phyloP scores from a whole-genome alignment of 352 stramenopile species.

The Phytophthora tubulina region DNA sequence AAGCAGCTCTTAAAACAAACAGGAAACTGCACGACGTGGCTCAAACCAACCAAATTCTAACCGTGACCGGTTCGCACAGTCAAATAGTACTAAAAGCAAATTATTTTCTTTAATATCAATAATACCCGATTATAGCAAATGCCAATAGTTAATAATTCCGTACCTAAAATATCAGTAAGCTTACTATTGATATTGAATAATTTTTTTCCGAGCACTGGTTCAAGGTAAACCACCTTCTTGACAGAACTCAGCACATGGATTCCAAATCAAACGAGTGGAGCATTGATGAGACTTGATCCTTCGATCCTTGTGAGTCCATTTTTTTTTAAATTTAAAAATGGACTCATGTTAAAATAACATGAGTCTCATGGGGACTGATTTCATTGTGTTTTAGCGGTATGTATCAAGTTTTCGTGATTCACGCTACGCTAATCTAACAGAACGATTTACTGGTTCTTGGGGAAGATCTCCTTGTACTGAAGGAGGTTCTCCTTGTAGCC shows the following conservation, averaged over 20 bases:
- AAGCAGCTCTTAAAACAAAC: background rate
- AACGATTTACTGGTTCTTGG: conserved; percentile 22
- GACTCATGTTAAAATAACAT: no score
- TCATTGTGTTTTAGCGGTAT: conserved; percentile 3
- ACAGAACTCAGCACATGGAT: no score
- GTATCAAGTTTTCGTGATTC: conserved; percentile 9
- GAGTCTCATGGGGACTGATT: background rate
- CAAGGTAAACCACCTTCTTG: no score
- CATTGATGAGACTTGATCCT: no score
- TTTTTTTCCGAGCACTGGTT: background rate
- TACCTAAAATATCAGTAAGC: background rate
- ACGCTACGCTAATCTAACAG: conserved; percentile 10
- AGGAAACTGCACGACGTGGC: no score
- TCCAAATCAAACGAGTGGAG: no score
- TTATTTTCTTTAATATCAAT: background rate
- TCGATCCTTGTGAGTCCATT: no score
- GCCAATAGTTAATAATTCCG: background rate
- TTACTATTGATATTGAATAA: background rate
- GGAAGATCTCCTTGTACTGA: conserved; percentile 32
- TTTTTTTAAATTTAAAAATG: no score
- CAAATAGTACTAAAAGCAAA: background rate
- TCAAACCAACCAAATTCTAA: background rate
- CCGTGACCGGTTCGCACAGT: background rate
- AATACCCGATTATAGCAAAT: background rate
- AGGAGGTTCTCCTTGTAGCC: conserved; percentile 25